A percentile compares a stretch with the other conserved stretches of the same genome.
phyloP scores from a whole-genome alignment of 2,329 filamentous ascomycete species.

The Aspergillus intermedius region DNA sequence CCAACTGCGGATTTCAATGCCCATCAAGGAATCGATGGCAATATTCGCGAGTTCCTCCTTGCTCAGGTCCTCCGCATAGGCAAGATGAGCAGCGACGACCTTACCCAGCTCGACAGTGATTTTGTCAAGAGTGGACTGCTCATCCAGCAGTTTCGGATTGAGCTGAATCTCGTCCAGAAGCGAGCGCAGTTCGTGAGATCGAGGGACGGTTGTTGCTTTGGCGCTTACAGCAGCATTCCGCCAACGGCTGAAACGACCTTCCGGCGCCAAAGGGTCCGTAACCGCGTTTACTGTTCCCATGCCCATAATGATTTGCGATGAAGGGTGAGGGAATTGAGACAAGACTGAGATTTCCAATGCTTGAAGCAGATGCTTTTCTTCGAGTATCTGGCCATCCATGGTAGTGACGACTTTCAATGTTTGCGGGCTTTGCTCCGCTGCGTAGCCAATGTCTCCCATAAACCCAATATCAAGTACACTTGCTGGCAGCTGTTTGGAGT shows the following conservation, averaged over 20 bases:
- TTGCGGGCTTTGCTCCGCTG: neutral
- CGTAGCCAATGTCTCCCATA: constrained; percentile 13
- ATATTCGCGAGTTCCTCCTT: constrained; percentile 17
- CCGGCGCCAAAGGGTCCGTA: neutral
- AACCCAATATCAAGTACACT: constrained; percentile 10
- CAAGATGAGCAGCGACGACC: constrained; percentile 6
- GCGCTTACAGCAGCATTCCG: neutral
- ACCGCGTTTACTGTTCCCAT: constrained; percentile 1
- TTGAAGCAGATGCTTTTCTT: constrained; percentile 4
- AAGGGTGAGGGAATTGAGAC: neutral
- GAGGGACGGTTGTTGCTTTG: neutral
- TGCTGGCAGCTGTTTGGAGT: constrained; percentile 6
- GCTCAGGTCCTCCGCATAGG: constrained; percentile 9
- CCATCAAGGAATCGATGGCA: constrained; percentile 22
- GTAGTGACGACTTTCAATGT: constrained; percentile 12
- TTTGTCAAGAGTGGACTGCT: constrained; percentile 3
- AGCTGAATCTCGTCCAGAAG: constrained; percentile 5
- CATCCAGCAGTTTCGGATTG: constrained; percentile 5
- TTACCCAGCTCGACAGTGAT: constrained; percentile 8
- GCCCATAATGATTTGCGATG: constrained; percentile 2
- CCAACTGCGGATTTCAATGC: constrained; percentile 25
- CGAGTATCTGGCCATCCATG: constrained; percentile 7
- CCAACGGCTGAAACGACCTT: constrained; percentile 8
- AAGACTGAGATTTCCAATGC: constrained; percentile 4
- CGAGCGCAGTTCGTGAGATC: constrained; percentile 1